Conservation (phyloP, 495 filamentous ascomycete species). For the Xylaria scruposa region DNA sequence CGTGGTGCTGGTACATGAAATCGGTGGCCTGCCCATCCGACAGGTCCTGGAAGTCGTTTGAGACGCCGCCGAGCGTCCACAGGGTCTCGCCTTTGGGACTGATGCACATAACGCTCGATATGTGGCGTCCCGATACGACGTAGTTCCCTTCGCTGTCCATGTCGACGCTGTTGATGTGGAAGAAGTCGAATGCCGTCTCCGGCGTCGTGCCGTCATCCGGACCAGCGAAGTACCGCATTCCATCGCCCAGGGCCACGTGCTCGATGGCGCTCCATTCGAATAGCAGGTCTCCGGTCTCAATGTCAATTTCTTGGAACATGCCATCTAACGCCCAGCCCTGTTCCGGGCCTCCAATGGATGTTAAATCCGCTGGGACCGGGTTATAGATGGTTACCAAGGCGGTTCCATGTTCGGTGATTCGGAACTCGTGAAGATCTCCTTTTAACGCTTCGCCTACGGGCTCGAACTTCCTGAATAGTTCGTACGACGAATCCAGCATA, state of each 20-base stretch:
- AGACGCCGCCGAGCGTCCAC: conserved; percentile 50
- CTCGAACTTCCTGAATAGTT: conserved; percentile 27
- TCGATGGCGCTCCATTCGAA: conserved; percentile 43
- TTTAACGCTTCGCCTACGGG: conserved; percentile 18
- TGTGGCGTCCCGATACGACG: conserved; percentile 51
- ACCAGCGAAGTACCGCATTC: conserved; percentile 17
- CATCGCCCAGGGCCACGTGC: conserved; percentile 25
- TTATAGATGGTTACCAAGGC: conserved; percentile 54
- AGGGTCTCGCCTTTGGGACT: conserved; percentile 43
- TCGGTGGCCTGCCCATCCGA: conserved; percentile 52
- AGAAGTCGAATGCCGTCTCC: conserved; percentile 40
- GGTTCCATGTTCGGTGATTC: conserved; percentile 42
- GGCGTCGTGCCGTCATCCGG: conserved; percentile 29
- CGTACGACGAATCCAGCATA: conserved; percentile 36
- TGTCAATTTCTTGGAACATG: conserved; percentile 55
- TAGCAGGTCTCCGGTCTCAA: conserved; percentile 50
- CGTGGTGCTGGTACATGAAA: conserved; percentile 63
- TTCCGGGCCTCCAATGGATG: conserved; percentile 40
- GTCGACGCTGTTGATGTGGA: conserved; percentile 49
- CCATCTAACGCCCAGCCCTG: conserved; percentile 54
- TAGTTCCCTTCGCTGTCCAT: conserved; percentile 42
- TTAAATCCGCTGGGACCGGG: conserved; percentile 41
- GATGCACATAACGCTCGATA: conserved; percentile 45
- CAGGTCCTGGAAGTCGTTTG: conserved; percentile 55
- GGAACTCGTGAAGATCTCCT: conserved; percentile 38